phyloP scores from a whole-genome alignment of 306 rosid genomes.

The Rosa multiflora region DNA sequence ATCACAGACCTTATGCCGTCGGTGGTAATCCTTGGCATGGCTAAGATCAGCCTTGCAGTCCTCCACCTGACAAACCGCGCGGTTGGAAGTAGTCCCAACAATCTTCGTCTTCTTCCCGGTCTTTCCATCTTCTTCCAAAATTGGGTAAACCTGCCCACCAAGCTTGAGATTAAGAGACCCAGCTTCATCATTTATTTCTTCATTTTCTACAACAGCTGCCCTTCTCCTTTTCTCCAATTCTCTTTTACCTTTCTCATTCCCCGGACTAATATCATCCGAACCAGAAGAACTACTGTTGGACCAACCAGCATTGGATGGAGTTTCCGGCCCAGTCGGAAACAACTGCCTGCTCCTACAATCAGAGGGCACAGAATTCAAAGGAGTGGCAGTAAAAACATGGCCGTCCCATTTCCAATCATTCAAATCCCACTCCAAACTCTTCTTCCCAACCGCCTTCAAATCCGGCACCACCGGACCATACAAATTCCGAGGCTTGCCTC shows the following conservation, averaged over 20 bases:
- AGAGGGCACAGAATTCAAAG: conserved; percentile 45
- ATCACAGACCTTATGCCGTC: conserved; percentile 93
- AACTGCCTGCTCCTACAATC: conserved; percentile 50
- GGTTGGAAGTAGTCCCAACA: conserved; percentile 53
- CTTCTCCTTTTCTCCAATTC: conserved; percentile 86
- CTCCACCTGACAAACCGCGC: conserved; percentile 87
- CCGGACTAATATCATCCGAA: conserved; percentile 62
- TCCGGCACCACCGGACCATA: conserved; percentile 46
- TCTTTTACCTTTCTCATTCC: conserved; percentile 48
- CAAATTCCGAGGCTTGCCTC: conserved; percentile 48
- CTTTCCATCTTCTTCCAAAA: conserved; percentile 55
- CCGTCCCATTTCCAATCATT: conserved; percentile 94
- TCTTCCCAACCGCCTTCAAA: conserved; percentile 59
- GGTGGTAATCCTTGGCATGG: conserved; percentile 82
- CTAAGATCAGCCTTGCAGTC: conserved; percentile 85
- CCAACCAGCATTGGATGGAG: conserved; percentile 42
- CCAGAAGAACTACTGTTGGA: conserved; percentile 72
- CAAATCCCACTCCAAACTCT: conserved; percentile 74
- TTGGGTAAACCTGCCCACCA: conserved; percentile 60
- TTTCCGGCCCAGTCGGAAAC: conserved; percentile 53
- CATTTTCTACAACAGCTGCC: conserved; percentile 52
- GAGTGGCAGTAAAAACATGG: conserved; percentile 70
- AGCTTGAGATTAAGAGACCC: conserved; percentile 67
- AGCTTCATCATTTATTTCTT: conserved; percentile 46
- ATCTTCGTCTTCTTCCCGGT: conserved; percentile 75